Base-by-base conservation (phyloP, 75 land plant genomes). In the Picea sitchensis region DNA sequence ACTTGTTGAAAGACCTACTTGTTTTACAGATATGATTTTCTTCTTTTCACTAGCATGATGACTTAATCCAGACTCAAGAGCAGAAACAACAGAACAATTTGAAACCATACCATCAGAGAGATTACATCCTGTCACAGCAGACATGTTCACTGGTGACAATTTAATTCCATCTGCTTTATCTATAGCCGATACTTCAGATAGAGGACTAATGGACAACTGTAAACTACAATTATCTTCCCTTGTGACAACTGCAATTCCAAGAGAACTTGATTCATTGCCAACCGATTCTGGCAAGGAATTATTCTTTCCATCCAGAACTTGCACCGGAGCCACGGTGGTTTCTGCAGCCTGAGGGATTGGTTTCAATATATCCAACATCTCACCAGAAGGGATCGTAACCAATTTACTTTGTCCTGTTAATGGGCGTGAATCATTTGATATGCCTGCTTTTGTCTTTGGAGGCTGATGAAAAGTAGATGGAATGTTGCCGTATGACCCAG, bases 11-110 rank as follows among this genome's bases (percentile, higher is more conserved):
- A 71, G 41, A 32, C 73, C 73, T 8, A 18, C 51, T n/a, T 44
- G 73, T 71, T 71, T 71, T 36, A 5, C 14, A n/a, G 73, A 71
- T 41, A 38, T 47, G 5, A 8, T 71, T 38, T 71, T 71, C 47
- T 71, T 54, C 73, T 71, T 47, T 71, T 71, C 73, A 71, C 7
- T n/a, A 71, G 51, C 14, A 71, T 44, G 47, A 71, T 64, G 1
- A 5, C 30, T 64, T 64, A 3, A 6, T 23, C 31, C 31, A 7
- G 26, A 20, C 4, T 38, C 51, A 71, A 20, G 12, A n/a, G 54
- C 31, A 7, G 26, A 20, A 36, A 71, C 51, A 71, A 12, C 26
- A n/a, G 54, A 71, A 71, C 73, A 18, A 20, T 17, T 41, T 71
- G 54, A 71, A 44, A 71, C 26, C 8, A 1, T 41, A 71, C 8